phyloP scores from a whole-genome alignment of 169 alveolate species.

The Cardiosporidium cionae region DNA sequence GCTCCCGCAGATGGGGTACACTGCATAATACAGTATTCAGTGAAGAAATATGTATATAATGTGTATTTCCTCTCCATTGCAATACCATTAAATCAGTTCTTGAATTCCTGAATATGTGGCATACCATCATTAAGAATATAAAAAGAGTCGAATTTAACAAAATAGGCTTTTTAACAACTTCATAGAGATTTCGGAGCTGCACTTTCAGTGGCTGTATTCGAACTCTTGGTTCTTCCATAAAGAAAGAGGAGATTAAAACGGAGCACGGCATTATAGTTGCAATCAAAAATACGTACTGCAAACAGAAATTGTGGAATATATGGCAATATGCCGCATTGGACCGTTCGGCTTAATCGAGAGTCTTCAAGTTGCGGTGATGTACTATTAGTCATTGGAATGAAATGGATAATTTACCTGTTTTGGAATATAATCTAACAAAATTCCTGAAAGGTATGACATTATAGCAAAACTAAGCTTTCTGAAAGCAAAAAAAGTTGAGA shows the following conservation, averaged over 20 bases:
- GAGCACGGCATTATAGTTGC: constrained; percentile 56
- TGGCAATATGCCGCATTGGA: too few relatives aligned
- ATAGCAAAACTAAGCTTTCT: constrained; percentile 63
- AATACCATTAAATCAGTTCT: not conserved
- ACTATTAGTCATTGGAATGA: too few relatives aligned
- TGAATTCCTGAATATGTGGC: not conserved
- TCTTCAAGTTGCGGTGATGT: too few relatives aligned
- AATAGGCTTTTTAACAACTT: constrained; percentile 38
- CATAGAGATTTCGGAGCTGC: constrained; percentile 21
- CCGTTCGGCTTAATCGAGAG: too few relatives aligned
- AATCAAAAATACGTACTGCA: constrained; percentile 50
- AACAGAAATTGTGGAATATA: not conserved
- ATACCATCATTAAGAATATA: constrained; percentile 55
- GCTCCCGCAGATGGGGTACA: constrained; percentile 70
- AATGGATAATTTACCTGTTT: constrained; percentile 22
- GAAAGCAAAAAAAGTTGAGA: constrained; percentile 62
- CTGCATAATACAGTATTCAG: not conserved
- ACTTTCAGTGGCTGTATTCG: constrained; percentile 12
- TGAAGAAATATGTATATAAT: not conserved
- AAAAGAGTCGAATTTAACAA: constrained; percentile 47
- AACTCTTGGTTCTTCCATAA: constrained; percentile 44
- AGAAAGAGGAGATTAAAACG: constrained; percentile 50
- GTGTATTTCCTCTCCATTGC: not conserved
- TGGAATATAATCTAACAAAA: constrained; percentile 42
- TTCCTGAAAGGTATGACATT: constrained; percentile 63